Base-by-base conservation (phyloP, 257 asterid genomes). In the Solanum arcanum region DNA sequence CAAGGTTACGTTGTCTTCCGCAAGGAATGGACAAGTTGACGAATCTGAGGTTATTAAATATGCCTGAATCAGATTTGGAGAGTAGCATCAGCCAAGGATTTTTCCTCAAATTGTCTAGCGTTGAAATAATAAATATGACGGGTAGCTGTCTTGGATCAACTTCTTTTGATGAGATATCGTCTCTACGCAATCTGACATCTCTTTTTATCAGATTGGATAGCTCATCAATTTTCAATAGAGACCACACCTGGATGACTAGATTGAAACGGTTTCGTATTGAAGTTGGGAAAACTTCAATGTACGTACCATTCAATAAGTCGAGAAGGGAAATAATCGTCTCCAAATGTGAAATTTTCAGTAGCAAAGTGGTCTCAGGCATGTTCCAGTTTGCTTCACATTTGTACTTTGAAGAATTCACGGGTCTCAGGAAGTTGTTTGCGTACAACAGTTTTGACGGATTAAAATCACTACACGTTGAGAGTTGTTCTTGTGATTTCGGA, bases 21-120 rank as follows among this genome's bases (percentile, higher is more conserved):
- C n/a, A 46, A 23, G 88, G 91, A 23, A 72, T 87, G 41, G 87
- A 81, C 33, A 87, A 76, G 23, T 41, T 89, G 68, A 70, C 69
- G 35, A 49, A 42, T 64, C 10, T 89, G 35, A 85, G 87, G 83
- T 44, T 37, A 12, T 29, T 89, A 70, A 37, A 47, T 47, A 0
- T 89, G 25, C 21, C 77, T 5, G 9, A 27, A 21, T 29, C 59
- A 13, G 0, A 0, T 12, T 74, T 86, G 5, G 27, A 23, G 25
- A 27, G 46, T 16, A 47, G 56, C n/a, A 76, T 84, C 74, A 27
- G 27, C 9, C 4, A 47, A 23, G 64, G 88, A n/a, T 7, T 25
- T 20, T 25, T 84, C 20, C 69, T 72, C 44, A 87, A 70, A 12
- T 41, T 83, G 86, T 18, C 62, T 46, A 89, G 59, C 49, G 70